These are phyloP conservation scores for Nicotiana otophora DNA, from an alignment of 257 asterid species.

Conservation along the genomic window DNA sequence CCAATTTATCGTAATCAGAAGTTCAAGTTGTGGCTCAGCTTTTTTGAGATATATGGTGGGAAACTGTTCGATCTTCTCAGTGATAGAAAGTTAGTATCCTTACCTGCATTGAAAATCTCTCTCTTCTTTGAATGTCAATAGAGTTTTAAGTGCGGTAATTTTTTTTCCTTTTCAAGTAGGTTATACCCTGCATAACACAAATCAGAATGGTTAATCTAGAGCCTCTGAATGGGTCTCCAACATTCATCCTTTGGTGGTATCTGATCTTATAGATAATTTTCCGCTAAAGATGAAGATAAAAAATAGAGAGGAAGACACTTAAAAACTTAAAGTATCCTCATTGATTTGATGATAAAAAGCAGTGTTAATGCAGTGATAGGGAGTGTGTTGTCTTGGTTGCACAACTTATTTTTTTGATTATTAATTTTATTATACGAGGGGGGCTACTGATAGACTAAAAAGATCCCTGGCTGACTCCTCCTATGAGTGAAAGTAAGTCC, in stretches of 20 bases:
- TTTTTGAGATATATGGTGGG: slow-evolving; percentile 97
- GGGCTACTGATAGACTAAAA: neutral
- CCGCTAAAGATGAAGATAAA: neutral
- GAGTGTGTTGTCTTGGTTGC: neutral
- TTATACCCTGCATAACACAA: neutral
- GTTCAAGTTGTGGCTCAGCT: slow-evolving; percentile 99
- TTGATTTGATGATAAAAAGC: neutral
- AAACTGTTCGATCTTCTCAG: slow-evolving; percentile 96
- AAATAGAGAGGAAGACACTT: neutral
- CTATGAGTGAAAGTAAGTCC: neutral
- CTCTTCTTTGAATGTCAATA: neutral
- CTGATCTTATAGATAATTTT: neutral
- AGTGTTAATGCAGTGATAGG: neutral
- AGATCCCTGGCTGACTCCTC: neutral
- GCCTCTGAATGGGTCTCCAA: neutral
- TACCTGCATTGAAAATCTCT: slow-evolving; percentile 1
- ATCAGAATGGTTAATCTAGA: neutral
- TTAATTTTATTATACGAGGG: neutral
- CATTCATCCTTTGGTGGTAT: neutral
- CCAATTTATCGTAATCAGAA: slow-evolving; percentile 89
- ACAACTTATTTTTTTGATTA: neutral
- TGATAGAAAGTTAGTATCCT: slow-evolving; percentile 77
- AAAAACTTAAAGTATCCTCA: neutral
- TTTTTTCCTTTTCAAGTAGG: neutral
- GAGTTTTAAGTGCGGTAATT: neutral